These are phyloP conservation scores for Gastrolobium villosum DNA, from an alignment of 306 rosid species.

Conservation along the genomic window DNA sequence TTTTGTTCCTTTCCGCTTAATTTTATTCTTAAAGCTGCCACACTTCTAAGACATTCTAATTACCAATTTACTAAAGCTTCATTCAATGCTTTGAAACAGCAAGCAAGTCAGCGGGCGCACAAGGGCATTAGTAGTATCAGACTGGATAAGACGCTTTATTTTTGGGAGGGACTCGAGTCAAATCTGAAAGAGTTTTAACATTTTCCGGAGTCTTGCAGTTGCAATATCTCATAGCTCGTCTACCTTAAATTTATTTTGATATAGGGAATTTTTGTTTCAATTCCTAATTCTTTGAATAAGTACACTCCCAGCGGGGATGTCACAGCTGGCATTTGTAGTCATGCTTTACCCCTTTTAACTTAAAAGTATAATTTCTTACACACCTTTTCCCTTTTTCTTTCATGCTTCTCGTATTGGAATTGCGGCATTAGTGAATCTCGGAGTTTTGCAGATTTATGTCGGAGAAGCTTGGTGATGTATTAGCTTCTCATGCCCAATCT, in stretches of 20 bases:
- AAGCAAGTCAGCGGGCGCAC: conserved; percentile 99
- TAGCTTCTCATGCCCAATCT: conserved; percentile 19
- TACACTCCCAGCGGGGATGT: conserved; percentile 23
- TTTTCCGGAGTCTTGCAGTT: conserved; percentile 23
- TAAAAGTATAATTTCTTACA: conserved; percentile 17
- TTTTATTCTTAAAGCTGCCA: conserved; percentile 5
- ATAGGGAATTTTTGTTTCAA: conserved; percentile 35
- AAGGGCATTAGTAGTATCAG: conserved; percentile 83
- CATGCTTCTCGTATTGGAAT: conserved; percentile 20
- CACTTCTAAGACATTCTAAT: conserved; percentile 22
- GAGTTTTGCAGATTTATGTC: conserved; percentile 48
- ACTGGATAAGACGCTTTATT: conserved; percentile 85
- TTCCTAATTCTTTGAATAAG: conserved; percentile 52
- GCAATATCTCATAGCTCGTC: conserved; percentile 19
- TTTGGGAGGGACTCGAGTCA: conserved; percentile 96
- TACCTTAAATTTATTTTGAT: conserved; percentile 31
- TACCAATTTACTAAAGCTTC: conserved; percentile 23
- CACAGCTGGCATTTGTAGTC: conserved; percentile 30
- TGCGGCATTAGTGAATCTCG: conserved; percentile 43
- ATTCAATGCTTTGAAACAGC: conserved; percentile 60
- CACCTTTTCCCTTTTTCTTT: conserved; percentile 13
- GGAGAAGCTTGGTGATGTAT: conserved; percentile 39
- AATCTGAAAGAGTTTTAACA: conserved; percentile 52
- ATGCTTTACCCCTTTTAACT: conserved; percentile 31
- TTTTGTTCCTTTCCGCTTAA: conserved; percentile 16